Evolutionary conservation across 2,329 filamentous ascomycete genomes (phyloP).

Genomic region (Decorospora gaudefroyi): DNA sequence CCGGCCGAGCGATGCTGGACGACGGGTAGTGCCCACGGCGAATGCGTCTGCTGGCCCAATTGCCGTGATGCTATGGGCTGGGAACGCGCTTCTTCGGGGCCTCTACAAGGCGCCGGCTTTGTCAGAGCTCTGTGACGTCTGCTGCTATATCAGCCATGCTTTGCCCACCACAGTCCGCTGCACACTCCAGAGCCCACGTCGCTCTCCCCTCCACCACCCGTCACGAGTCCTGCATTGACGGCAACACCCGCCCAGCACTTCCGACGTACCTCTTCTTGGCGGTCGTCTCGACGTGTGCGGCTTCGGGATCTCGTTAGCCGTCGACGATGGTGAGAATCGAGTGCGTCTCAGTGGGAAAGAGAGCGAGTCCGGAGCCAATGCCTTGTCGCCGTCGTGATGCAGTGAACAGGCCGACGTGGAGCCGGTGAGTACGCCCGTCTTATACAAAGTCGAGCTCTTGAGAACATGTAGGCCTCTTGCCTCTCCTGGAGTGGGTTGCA

Average conservation of each 20-base stretch:
- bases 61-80: constrained; percentile 11
- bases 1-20: too few relatives aligned
- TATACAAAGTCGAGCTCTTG: constrained; percentile 38
- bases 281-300: constrained; percentile 12
- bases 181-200: too few relatives aligned
- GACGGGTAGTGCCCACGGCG: constrained; percentile 11
- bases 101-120: constrained; percentile 22
- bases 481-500: constrained; percentile 42
- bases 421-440: constrained; percentile 39
- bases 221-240: constrained; percentile 10
- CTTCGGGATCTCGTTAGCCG: constrained; percentile 27
- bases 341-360: constrained; percentile 38
- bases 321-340: constrained; percentile 16
- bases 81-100: constrained; percentile 22
- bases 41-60: constrained; percentile 5
- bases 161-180: constrained; percentile 19
- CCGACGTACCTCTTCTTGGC: constrained; percentile 31
- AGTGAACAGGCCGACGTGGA: constrained; percentile 25
- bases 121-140: constrained; percentile 17
- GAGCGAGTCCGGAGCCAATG: constrained; percentile 32
- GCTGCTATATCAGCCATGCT: constrained; percentile 42
- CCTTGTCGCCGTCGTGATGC: constrained; percentile 35
- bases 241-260: constrained; percentile 17
- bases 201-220: constrained; percentile 6
- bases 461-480: constrained; percentile 34